Conservation (phyloP, 2,329 filamentous ascomycete genomes). For the Endocalyx cinctus region DNA sequence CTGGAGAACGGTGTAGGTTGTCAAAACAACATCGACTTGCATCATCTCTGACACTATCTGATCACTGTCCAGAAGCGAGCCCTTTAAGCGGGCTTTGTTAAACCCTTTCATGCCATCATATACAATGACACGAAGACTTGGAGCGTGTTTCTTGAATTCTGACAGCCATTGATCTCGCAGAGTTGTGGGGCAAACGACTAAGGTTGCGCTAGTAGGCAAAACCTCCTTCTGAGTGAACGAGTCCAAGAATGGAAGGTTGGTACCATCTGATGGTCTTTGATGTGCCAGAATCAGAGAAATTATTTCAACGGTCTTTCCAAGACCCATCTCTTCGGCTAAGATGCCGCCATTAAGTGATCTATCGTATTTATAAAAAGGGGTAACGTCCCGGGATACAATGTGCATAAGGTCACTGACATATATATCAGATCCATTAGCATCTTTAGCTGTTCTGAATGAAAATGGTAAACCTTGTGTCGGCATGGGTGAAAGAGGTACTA, state of each 20-base stretch:
- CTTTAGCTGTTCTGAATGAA: slow-evolving; percentile 40
- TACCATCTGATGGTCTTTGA: slow-evolving; percentile 29
- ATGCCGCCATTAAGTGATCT: slow-evolving; percentile 55
- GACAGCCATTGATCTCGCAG: slow-evolving; percentile 58
- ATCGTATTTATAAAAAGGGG: slow-evolving; percentile 38
- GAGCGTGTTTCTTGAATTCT: slow-evolving; percentile 56
- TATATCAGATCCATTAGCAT: slow-evolving; percentile 37
- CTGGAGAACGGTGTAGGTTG: slow-evolving; percentile 67
- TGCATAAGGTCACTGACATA: slow-evolving; percentile 57
- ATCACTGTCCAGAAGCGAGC: slow-evolving; percentile 33
- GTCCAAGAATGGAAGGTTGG: slow-evolving; percentile 29
- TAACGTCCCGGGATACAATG: slow-evolving; percentile 46
- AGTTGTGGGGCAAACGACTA: slow-evolving; percentile 57
- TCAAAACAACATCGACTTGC: slow-evolving; percentile 55
- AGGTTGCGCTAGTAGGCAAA: slow-evolving; percentile 47
- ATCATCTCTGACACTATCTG: slow-evolving; percentile 41
- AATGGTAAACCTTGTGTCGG: slow-evolving; percentile 25
- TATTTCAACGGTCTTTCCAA: slow-evolving; percentile 76
- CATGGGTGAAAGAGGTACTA: slow-evolving; percentile 20
- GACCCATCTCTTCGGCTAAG: slow-evolving; percentile 76
- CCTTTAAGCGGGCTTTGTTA: slow-evolving; percentile 11
- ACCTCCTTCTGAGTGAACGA: slow-evolving; percentile 38
- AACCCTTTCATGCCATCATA: slow-evolving; percentile 48
- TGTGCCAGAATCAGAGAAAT: slow-evolving; percentile 67
- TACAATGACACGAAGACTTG: slow-evolving; percentile 48